Conservation (phyloP, 1,284 basidiomycete genomes). For the Thecaphora thlaspeos region DNA sequence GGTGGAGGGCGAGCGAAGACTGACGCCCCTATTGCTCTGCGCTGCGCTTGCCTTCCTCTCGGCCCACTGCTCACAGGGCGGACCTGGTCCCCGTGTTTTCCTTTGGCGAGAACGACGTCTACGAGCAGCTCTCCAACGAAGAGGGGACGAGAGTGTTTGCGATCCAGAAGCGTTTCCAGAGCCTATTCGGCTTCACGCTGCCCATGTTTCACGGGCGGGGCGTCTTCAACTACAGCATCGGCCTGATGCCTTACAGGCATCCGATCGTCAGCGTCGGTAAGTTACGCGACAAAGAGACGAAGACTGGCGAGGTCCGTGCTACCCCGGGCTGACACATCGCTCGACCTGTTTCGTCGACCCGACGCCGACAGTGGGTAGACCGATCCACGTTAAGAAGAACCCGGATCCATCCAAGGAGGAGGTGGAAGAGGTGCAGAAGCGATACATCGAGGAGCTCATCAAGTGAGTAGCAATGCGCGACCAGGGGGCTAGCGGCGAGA, state of each 20-base stretch:
- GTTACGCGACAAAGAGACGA: constrained; percentile 1
- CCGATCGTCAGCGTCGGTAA: constrained; percentile 82
- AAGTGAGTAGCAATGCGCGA: constrained; percentile 39
- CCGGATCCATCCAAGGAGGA: constrained; percentile 79
- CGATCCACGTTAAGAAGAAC: constrained; percentile 75
- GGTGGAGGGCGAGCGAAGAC: too few species aligned
- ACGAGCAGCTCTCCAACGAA: constrained; percentile 90
- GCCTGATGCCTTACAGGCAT: constrained; percentile 87
- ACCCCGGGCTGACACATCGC: too few species aligned
- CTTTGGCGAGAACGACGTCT: constrained; percentile 99
- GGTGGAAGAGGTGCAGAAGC: constrained; percentile 73
- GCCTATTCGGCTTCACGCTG: constrained; percentile 89
- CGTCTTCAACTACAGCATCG: constrained; percentile 70
- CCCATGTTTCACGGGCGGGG: constrained; percentile 80
- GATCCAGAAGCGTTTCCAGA: constrained; percentile 49
- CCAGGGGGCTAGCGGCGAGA: too few species aligned
- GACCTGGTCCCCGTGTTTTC: constrained; percentile 59
- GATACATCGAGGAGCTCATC: constrained; percentile 77
- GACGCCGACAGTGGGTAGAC: constrained; percentile 67
- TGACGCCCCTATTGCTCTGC: too few species aligned
- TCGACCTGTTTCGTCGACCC: too few species aligned
- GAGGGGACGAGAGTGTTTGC: constrained; percentile 81
- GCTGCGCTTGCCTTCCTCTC: too few species aligned
- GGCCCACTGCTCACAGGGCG: constrained; percentile 4
- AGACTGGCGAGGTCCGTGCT: too few species aligned